Evolutionary conservation across 208 protist species (phyloP), one percentile per base, ranked within the genome.

Genomic region (Leishmania major): DNA sequence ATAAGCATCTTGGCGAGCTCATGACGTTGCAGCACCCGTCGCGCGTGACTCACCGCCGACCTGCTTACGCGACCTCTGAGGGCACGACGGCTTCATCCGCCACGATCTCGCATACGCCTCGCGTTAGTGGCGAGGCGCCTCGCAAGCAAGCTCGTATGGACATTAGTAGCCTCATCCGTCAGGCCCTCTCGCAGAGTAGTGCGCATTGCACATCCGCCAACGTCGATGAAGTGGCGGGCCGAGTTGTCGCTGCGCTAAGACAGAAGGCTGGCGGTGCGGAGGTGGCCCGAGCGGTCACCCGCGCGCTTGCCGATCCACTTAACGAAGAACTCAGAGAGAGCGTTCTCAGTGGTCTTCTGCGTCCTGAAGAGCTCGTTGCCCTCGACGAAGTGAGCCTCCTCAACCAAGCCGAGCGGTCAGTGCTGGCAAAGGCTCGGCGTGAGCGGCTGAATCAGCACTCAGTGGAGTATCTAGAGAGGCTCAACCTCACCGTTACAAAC

Each of bases 361-460:
- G 77, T 0, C 77, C 87, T 0, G 59, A 37, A 1, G 57, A 53
- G 51, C 84, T 95, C 7, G 89, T 89, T 5, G 67, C 71, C 7
- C 79, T 94, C 78, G 77, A 85, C 49, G 90, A 92, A 59, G 75
- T 81, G 28, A 84, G 88, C 25, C 83, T 95, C 7, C 77, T 92
- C 15, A 95, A 91, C 69, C 89, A 88, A 11, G 22, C 75, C 28
- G 71, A 77, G 19, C 87, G 86, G 15, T 82, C 70, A 17, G 67
- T 77, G 37, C 75, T 82, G 53, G 84, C 93, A 43, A 80, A 72
- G 45, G 80, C 77, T 35, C 92, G 92, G 17, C 31, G 53, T 17
- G 77, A 85, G 49, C 81, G 80, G 1, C 67, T 93, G 62, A 75
- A 90, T n/a, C 90, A 95, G 84, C 77, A 89, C 59, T 91, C 91